Conservation (phyloP, 352 stramenopile genomes). For the Thalassiosira livingstoniorum region DNA sequence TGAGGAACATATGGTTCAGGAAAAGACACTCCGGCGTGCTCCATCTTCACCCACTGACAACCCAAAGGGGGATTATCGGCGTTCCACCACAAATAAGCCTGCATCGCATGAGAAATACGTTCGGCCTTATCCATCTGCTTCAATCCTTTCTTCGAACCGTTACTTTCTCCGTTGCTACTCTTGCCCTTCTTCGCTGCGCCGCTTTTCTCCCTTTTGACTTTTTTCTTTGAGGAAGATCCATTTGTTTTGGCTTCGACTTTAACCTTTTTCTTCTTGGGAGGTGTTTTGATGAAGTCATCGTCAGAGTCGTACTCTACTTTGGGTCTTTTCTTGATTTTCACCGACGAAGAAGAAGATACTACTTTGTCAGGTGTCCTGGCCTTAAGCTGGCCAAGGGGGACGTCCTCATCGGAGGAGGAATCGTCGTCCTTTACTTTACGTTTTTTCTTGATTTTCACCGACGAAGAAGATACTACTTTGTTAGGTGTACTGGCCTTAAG, state of each 20-base stretch:
- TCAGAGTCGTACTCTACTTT: too few relatives aligned
- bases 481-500: constrained; percentile 46
- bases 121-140: constrained; percentile 95
- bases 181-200: constrained; percentile 28
- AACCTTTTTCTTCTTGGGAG: constrained; percentile 44
- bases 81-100: constrained; percentile 99
- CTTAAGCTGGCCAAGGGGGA: background rate
- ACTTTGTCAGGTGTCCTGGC: background rate
- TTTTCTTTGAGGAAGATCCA: constrained; percentile 19
- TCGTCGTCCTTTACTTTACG: constrained; percentile 7
- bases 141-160: constrained; percentile 85
- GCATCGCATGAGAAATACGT: constrained; percentile 95
- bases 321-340: constrained; percentile 12
- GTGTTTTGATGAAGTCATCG: too few relatives aligned
- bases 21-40: constrained; percentile 99
- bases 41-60: constrained; percentile 98
- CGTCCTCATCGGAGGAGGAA: constrained; percentile 9
- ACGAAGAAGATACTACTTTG: constrained; percentile 5
- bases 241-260: constrained; percentile 21
- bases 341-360: constrained; percentile 5
- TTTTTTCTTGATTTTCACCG: constrained; percentile 11
- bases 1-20: constrained; percentile 95
- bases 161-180: constrained; percentile 16
- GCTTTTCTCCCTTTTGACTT: constrained; percentile 26
- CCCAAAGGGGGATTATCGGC: constrained; percentile 92